phyloP scores from a whole-genome alignment of 257 asterid genomes.

The Solanum appendiculatum region DNA sequence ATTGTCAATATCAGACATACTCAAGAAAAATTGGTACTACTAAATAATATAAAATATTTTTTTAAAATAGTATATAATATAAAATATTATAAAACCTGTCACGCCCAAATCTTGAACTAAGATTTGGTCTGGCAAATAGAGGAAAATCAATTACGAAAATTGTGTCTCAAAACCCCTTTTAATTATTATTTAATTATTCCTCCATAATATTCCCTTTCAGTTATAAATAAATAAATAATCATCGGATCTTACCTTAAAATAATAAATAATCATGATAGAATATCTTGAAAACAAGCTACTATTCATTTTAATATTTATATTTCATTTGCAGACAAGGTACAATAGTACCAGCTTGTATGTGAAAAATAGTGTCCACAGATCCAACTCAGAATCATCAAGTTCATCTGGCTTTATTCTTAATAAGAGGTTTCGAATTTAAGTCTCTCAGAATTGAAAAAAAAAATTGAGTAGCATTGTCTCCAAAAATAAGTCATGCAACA shows the following conservation, averaged over 20 bases:
- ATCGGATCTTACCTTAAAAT: constrained; percentile 28
- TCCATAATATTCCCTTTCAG: not conserved
- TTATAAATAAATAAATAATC: constrained; percentile 11
- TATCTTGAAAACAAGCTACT: constrained; percentile 15
- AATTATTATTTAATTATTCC: constrained; percentile 25
- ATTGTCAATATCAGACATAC: not conserved
- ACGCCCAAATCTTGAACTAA: constrained; percentile 37
- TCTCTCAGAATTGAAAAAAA: too few relatives aligned
- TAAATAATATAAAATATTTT: not conserved
- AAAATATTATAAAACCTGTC: constrained; percentile 2
- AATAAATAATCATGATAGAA: constrained; percentile 26
- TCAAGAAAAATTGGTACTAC: not conserved
- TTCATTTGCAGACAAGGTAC: not conserved
- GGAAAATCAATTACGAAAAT: constrained; percentile 16
- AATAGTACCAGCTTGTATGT: not conserved
- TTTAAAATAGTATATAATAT: not conserved
- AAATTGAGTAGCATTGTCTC: too few relatives aligned
- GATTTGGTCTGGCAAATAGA: constrained; percentile 24
- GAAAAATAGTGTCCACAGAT: not conserved
- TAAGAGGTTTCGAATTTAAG: accelerated
- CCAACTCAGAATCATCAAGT: not conserved
- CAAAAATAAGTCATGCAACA: not conserved
- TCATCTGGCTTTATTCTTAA: too few relatives aligned
- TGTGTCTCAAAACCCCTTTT: constrained; percentile 9
- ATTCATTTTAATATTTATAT: constrained; percentile 1